phyloP scores from a whole-genome alignment of 164 flowering plant genomes.

The Kalanchoe fedtschenkoi region DNA sequence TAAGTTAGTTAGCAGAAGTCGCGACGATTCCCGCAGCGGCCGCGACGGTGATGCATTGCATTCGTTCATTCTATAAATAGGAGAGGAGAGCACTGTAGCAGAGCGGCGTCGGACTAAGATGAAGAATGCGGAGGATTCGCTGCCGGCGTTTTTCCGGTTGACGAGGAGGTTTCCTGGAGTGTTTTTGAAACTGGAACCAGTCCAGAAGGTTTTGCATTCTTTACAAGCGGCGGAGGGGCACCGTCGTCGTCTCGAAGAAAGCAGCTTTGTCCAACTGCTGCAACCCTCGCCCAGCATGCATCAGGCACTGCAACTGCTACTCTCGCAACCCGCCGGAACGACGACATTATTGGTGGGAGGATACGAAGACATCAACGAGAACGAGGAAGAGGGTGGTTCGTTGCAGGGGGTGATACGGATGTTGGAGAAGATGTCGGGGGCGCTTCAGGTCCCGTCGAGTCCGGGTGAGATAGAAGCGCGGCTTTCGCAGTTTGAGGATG shows the following conservation, averaged over 20 bases:
- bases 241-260: no score
- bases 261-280: not conserved
- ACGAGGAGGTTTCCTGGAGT: not conserved
- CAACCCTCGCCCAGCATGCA: not conserved
- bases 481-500: not conserved
- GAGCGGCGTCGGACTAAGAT: not conserved
- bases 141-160: not conserved
- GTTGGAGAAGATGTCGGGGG: not conserved
- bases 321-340: no score
- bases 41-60: not conserved
- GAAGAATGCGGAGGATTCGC: not conserved
- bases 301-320: not conserved
- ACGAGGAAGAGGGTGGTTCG: not conserved
- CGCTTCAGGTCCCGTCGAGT: not conserved
- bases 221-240: not conserved
- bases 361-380: no score
- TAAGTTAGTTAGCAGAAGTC: not conserved
- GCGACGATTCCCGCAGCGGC: slow-evolving; percentile 1
- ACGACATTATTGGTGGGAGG: not conserved
- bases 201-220: not conserved
- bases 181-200: not conserved
- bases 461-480: not conserved
- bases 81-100: not conserved
- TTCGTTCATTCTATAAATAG: not conserved
- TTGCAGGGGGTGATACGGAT: not conserved